A percentile compares a stretch with the other conserved stretches of the same genome.
These are phyloP conservation scores for Pichiaceae sp. DNA, from an alignment of 1,139 yeast genomes.

Conservation along the genomic window DNA sequence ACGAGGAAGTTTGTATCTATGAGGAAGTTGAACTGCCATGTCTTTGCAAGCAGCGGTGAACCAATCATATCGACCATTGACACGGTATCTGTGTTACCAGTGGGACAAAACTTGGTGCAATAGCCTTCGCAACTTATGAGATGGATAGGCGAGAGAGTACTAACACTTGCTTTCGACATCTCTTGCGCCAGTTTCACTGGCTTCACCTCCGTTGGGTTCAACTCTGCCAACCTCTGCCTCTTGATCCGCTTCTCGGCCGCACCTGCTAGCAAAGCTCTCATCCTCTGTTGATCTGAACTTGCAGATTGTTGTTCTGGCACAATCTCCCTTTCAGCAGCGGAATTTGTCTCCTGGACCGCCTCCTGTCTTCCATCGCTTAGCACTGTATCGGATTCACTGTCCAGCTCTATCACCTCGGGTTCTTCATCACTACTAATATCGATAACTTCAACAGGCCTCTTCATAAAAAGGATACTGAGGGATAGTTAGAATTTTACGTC, in stretches of 20 bases:
- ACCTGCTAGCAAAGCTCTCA: slow-evolving; percentile 12
- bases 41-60: slow-evolving; percentile 25
- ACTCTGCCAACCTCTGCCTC: not conserved
- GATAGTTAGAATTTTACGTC: too few species aligned
- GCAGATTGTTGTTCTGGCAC: too few species aligned
- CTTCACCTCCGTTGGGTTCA: not conserved
- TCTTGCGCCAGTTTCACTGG: not conserved
- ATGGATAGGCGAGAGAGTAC: slow-evolving; percentile 15
- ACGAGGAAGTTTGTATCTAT: slow-evolving; percentile 35
- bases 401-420: slow-evolving; percentile 1
- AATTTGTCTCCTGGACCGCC: too few species aligned
- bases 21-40: slow-evolving; percentile 44
- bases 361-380: too few species aligned
- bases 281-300: too few species aligned
- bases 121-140: slow-evolving; percentile 17
- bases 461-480: not conserved
- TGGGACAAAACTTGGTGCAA: slow-evolving; percentile 11
- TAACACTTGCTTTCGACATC: not conserved
- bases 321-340: not conserved
- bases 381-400: too few species aligned
- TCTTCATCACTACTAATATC: not conserved
- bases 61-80: slow-evolving; percentile 28
- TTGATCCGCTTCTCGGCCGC: slow-evolving; percentile 17
- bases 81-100: slow-evolving; percentile 20
- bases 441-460: not conserved